phyloP scores from a whole-genome alignment of 306 rosid species.

The Oemleria cerasiformis region DNA sequence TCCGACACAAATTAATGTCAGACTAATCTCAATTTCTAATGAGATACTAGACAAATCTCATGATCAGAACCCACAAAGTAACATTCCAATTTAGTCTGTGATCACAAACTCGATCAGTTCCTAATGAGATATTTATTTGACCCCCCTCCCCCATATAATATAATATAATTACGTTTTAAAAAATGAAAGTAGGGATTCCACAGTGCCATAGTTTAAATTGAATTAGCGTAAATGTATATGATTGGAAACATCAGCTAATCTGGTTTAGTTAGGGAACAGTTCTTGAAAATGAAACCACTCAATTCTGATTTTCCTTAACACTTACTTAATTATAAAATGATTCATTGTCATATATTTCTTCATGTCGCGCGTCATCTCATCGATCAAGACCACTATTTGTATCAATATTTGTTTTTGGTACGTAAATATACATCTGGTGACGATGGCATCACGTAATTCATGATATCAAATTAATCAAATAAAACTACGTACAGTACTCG shows the following conservation, averaged over 20 bases:
- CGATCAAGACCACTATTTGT: not conserved
- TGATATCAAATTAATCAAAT: not conserved
- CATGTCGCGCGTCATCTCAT: slow-evolving; percentile 11
- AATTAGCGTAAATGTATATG: slow-evolving; percentile 1
- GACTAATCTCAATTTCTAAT: too few species aligned
- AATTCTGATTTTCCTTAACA: slow-evolving; percentile 13
- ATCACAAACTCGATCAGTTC: too few species aligned
- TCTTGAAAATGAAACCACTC: slow-evolving; percentile 25
- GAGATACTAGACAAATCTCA: too few species aligned
- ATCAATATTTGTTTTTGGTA: not conserved
- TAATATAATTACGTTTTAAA: too few species aligned
- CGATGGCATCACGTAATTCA: slow-evolving; percentile 36
- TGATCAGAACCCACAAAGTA: too few species aligned
- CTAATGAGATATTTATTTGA: not conserved
- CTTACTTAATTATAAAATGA: not conserved
- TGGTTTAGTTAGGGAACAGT: slow-evolving; percentile 24
- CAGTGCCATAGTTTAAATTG: not conserved
- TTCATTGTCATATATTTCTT: not conserved
- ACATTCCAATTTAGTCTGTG: too few species aligned
- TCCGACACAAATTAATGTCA: too few species aligned
- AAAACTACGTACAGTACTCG: not conserved
- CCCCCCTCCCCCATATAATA: too few species aligned
- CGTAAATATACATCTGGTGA: slow-evolving; percentile 19
- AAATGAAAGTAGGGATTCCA: too few species aligned
- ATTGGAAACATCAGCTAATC: not conserved